Evolutionary conservation across 768 basidiomycete genomes (phyloP).

Genomic region (Serendipita indica): DNA sequence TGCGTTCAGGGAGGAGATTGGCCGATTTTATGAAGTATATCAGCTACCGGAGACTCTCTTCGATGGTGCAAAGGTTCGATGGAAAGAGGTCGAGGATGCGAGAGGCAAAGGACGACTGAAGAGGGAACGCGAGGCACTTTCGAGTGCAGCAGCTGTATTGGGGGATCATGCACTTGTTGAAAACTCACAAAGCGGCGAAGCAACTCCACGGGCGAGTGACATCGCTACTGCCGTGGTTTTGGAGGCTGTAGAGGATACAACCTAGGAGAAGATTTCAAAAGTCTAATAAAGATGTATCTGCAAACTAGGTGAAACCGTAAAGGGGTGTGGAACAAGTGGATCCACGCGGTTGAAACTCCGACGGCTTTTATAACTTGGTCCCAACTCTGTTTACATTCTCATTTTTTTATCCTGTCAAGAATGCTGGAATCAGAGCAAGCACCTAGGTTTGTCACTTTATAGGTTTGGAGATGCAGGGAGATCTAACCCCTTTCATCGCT

Average conservation of each 20-base stretch:
- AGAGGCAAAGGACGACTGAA: conserved; percentile 62
- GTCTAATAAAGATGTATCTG: no score
- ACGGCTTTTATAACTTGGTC: no score
- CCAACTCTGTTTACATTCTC: neutral
- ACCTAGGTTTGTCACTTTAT: neutral
- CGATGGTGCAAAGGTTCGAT: conserved; percentile 36
- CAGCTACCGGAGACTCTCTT: conserved; percentile 35
- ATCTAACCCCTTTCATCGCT: no score
- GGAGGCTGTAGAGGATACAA: neutral
- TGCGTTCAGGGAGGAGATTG: conserved; percentile 29
- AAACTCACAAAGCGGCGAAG: neutral
- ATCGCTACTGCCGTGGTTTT: neutral
- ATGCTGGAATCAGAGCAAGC: neutral
- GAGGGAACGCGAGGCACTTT: conserved; percentile 28
- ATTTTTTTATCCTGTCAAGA: neutral
- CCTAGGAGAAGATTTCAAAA: no score
- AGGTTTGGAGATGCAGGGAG: no score
- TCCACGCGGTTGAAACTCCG: no score
- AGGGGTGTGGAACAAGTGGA: no score
- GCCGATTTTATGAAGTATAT: conserved; percentile 36
- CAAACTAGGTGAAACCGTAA: no score
- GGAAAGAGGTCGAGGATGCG: conserved; percentile 52
- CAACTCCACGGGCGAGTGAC: neutral
- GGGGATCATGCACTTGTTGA: neutral
- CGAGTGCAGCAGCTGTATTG: neutral